Base-by-base conservation (phyloP, 139 green algal genomes). In the Chlamydomonas eustigma region DNA sequence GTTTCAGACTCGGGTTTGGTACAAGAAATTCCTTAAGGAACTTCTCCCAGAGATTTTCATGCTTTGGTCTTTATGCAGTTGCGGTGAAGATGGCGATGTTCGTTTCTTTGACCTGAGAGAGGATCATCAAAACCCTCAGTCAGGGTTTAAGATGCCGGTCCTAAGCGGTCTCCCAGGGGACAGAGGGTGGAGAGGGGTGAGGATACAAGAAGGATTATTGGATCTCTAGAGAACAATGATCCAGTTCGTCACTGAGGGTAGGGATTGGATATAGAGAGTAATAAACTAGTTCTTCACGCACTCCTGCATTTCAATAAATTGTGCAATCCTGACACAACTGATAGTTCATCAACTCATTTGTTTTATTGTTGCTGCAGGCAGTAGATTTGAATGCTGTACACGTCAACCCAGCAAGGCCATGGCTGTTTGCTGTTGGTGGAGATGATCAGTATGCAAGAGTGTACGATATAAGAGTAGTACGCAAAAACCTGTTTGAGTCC, bases 31-130 rank as follows among this genome's bases (percentile, higher is more conserved):
- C n/a, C n/a, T n/a, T n/a, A n/a, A n/a, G n/a, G n/a, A n/a, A n/a
- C n/a, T n/a, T n/a, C n/a, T n/a, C n/a, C n/a, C n/a, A n/a, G n/a
- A n/a, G n/a, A n/a, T n/a, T n/a, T n/a, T n/a, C n/a, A n/a, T n/a
- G n/a, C n/a, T n/a, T n/a, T n/a, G n/a, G n/a, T n/a, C n/a, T n/a
- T n/a, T n/a, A n/a, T 37, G 2, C 58, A 70, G 6, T 35, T 68
- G 39, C 4, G 71, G 71, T 50, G 71, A 77, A 51, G 69, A 75
- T 64, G 69, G 69, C 33, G 44, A 58, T 58, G 44, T 90, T 44
- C 25, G 75, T 1, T 76, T 85, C 71, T 85, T 76, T 39, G 82
- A 87, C 75, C 58, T 84, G 44, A 50, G 80, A 2, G 52, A 67
- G 12, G 32, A 8, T 0, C 39, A 73, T 31, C 4, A 71, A 33